Evolutionary conservation across 345 rosid genomes (phyloP).

Genomic region (Gossypium turneri): DNA sequence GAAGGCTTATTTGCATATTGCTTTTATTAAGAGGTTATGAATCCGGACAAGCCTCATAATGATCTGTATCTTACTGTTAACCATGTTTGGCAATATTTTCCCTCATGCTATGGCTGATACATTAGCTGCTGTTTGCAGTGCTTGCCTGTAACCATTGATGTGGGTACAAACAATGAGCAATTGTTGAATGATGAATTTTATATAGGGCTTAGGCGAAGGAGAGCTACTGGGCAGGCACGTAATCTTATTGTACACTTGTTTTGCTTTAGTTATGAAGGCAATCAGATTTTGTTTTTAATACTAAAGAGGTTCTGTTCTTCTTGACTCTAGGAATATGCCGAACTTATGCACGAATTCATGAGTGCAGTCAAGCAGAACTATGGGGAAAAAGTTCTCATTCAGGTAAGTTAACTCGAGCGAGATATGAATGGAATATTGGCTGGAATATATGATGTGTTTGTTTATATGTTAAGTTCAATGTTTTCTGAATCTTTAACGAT

Average conservation of each 20-base stretch:
- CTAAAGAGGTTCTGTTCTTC: conserved; percentile 18
- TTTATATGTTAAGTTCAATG: background rate
- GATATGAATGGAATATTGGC: background rate
- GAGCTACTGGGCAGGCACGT: conserved; percentile 90
- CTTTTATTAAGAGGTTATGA: background rate
- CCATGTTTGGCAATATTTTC: background rate
- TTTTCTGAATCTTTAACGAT: conserved; percentile 3
- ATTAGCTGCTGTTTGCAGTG: conserved; percentile 48
- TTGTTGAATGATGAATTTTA: conserved; percentile 89
- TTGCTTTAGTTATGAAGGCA: conserved; percentile 8
- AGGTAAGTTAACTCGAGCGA: conserved; percentile 41
- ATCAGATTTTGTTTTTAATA: background rate
- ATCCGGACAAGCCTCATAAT: background rate
- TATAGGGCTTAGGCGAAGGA: conserved; percentile 89
- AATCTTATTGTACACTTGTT: background rate
- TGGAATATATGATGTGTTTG: background rate
- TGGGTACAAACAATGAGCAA: conserved; percentile 91
- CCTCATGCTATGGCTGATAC: background rate
- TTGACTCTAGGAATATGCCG: conserved; percentile 74
- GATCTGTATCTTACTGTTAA: background rate
- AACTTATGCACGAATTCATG: conserved; percentile 93
- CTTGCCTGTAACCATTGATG: conserved; percentile 94
- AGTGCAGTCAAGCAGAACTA: conserved; percentile 86
- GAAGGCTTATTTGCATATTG: background rate
- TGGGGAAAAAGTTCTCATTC: conserved; percentile 91